Evolutionary conservation across 1,284 basidiomycete species (phyloP), one percentile per base, ranked within the genome.

Genomic region (Blastosporella zonata): DNA sequence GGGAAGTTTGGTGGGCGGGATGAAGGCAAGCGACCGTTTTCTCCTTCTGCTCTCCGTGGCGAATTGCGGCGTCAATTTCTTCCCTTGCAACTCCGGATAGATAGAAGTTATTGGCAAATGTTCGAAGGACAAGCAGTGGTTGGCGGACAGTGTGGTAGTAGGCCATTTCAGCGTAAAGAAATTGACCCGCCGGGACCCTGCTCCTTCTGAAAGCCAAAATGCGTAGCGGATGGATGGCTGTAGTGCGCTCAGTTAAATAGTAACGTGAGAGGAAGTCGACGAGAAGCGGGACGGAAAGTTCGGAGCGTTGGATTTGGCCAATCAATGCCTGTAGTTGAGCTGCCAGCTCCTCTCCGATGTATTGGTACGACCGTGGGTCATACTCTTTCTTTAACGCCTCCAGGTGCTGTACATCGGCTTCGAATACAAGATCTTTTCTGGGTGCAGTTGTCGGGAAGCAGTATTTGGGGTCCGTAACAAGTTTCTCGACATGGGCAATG

Each of bases 121-220:
- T 65, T 39, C 61, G 53, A 27, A 76, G 59, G 43, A 75, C 63
- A 21, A 68, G 61, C 12, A 57, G 45, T 35, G 62, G 54, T 12
- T 58, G 50, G 4, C 50, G 43, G 20, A 56, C 44, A 4, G 59
- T 62, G 13, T 59, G 57, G 48, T 74, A 70, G 52, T 65, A 68
- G 13, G 71, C 53, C 70, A 77, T 73, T 53, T 75, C 71, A 1
- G 68, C 68, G 37, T 69, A 64, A 15, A 70, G 41, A 43, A 69
- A 69, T n/a, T 58, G 53, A 15, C 59, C 49, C 8, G 56, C 55
- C 5, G 46, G 43, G 7, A 36, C 20, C 33, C 27, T 41, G 23
- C 52, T 34, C 44, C 39, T 18, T 17, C 25, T 13, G 5, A 39
- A 50, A 53, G 27, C 57, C 54, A 28, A 47, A 42, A 7, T 59